Conservation (phyloP, 1,284 basidiomycete species). For the Farysia itapuensis region DNA sequence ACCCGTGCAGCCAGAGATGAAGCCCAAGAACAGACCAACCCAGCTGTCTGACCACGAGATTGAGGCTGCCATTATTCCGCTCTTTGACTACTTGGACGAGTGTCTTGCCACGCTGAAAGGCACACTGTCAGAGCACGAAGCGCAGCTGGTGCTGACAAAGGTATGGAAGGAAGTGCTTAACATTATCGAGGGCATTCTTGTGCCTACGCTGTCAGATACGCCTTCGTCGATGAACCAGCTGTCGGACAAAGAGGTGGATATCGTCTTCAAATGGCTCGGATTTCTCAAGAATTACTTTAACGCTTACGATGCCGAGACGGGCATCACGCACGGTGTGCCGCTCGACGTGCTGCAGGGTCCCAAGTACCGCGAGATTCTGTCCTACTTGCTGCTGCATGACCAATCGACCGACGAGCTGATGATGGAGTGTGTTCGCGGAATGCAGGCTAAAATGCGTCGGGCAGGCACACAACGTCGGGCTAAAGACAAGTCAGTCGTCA, state of each 20-base stretch:
- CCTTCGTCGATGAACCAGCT: slow-evolving; percentile 86
- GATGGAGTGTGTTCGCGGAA: slow-evolving; percentile 86
- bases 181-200: slow-evolving; percentile 83
- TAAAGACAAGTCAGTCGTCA: slow-evolving; percentile 68
- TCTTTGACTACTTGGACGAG: slow-evolving; percentile 95
- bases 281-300: slow-evolving; percentile 86
- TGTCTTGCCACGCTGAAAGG: slow-evolving; percentile 91
- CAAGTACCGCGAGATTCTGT: slow-evolving; percentile 75
- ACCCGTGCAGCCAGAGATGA: slow-evolving; percentile 44
- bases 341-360: slow-evolving; percentile 88
- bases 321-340: slow-evolving; percentile 65
- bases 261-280: slow-evolving; percentile 96
- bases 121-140: slow-evolving; percentile 69
- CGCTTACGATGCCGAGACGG: slow-evolving; percentile 85
- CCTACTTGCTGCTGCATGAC: slow-evolving; percentile 55
- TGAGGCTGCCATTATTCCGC: slow-evolving; percentile 84
- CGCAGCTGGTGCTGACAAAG: slow-evolving; percentile 87
- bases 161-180: slow-evolving; percentile 95
- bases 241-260: slow-evolving; percentile 91
- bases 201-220: slow-evolving; percentile 87
- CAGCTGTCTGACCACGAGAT: slow-evolving; percentile 88
- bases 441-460: slow-evolving; percentile 64
- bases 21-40: slow-evolving; percentile 64
- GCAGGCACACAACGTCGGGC: slow-evolving; percentile 64
- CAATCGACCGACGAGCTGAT: slow-evolving; percentile 62